These are phyloP conservation scores for Peribolospora baueri DNA, from an alignment of 768 basidiomycete species.

Conservation along the genomic window DNA sequence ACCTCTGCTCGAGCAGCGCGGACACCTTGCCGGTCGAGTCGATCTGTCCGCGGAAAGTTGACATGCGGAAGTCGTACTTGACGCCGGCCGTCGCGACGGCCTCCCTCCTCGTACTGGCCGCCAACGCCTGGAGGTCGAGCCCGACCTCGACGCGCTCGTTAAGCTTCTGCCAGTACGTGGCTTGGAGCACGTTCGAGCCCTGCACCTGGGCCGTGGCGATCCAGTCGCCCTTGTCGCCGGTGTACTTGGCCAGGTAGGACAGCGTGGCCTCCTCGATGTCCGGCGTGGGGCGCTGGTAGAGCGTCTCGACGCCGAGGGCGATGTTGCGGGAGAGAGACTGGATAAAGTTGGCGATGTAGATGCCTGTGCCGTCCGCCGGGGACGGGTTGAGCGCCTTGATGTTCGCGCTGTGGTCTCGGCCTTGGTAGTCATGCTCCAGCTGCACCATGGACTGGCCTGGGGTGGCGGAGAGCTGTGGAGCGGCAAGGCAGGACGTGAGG, in stretches of 20 bases:
- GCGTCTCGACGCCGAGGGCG: slow-evolving; percentile 60
- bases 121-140: slow-evolving; percentile 50
- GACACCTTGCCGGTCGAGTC: slow-evolving; percentile 90
- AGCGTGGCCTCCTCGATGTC: slow-evolving; percentile 22
- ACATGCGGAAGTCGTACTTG: slow-evolving; percentile 83
- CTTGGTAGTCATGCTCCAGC: slow-evolving; percentile 79
- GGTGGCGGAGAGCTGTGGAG: slow-evolving; percentile 4
- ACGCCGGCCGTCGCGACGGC: slow-evolving; percentile 82
- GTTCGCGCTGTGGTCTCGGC: slow-evolving; percentile 63
- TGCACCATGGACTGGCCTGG: slow-evolving; percentile 71
- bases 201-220: slow-evolving; percentile 82
- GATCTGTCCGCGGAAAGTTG: slow-evolving; percentile 80
- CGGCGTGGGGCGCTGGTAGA: slow-evolving; percentile 50
- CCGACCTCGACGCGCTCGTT: slow-evolving; percentile 94
- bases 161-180: slow-evolving; percentile 90
- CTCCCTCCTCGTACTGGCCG: slow-evolving; percentile 46
- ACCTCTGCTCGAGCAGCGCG: slow-evolving; percentile 80
- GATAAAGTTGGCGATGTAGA: slow-evolving; percentile 73
- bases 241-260: slow-evolving; percentile 61
- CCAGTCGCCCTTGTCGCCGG: slow-evolving; percentile 48
- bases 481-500: neutral
- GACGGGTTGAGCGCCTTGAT: slow-evolving; percentile 77
- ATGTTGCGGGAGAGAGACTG: slow-evolving; percentile 79
- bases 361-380: slow-evolving; percentile 56
- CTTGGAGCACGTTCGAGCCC: slow-evolving; percentile 53